phyloP scores from a whole-genome alignment of 805 yeast species.

The Metschnikowia amazonensis region DNA sequence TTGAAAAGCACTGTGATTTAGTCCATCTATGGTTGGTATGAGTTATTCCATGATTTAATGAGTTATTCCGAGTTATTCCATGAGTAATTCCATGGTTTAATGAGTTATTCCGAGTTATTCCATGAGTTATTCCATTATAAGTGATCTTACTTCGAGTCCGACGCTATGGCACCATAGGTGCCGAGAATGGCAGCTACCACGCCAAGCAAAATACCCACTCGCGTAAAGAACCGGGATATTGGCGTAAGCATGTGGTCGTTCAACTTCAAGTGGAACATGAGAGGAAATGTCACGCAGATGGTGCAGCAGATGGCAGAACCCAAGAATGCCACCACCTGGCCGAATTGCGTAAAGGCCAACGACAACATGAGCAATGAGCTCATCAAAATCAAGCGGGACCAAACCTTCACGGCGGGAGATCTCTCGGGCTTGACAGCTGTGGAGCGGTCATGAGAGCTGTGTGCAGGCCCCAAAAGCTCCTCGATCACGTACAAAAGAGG shows the following conservation, averaged over 20 bases:
- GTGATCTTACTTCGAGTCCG: no score
- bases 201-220: constrained; percentile 13
- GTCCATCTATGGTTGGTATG: no score
- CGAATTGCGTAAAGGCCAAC: constrained; percentile 35
- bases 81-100: no score
- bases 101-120: no score
- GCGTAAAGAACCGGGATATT: not conserved
- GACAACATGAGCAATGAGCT: constrained; percentile 21
- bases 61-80: no score
- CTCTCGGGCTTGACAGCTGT: not conserved
- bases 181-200: constrained; percentile 15
- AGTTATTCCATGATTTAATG: no score
- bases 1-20: no score
- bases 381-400: constrained; percentile 24
- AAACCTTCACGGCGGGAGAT: constrained; percentile 4
- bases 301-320: constrained; percentile 42
- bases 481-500: constrained; percentile 41
- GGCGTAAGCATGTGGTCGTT: constrained; percentile 12
- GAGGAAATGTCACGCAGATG: constrained; percentile 39
- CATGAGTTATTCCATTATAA: no score
- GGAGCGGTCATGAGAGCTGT: not conserved
- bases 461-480: constrained; percentile 15
- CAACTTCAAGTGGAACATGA: constrained; percentile 28
- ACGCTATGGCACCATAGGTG: constrained; percentile 16
- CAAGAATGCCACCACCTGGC: constrained; percentile 37